These are phyloP conservation scores for Exophiala sideris DNA, from an alignment of 2,329 filamentous ascomycete species.

Conservation along the genomic window DNA sequence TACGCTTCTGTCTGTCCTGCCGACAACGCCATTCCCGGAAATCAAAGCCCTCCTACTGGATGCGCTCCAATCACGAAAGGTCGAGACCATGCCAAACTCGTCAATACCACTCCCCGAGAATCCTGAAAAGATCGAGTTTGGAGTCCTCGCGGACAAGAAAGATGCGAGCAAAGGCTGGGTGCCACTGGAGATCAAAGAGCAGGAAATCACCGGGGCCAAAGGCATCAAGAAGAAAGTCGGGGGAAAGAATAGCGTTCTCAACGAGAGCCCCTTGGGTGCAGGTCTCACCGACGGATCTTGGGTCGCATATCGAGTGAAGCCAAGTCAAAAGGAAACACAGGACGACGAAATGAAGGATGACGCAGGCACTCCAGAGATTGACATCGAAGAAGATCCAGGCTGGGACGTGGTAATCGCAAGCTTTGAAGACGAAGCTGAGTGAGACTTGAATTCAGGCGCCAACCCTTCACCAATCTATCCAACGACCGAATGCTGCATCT, in stretches of 20 bases:
- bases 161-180: constrained; percentile 52
- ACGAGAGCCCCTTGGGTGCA: constrained; percentile 33
- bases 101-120: constrained; percentile 37
- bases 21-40: constrained; percentile 48
- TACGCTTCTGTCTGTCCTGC: constrained; percentile 64
- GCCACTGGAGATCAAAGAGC: constrained; percentile 36
- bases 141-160: constrained; percentile 45
- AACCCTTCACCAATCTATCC: neutral
- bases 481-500: neutral
- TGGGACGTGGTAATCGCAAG: constrained; percentile 32
- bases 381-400: constrained; percentile 28
- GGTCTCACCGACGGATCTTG: constrained; percentile 40
- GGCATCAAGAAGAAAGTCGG: constrained; percentile 28
- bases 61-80: constrained; percentile 48
- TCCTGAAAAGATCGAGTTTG: constrained; percentile 45
- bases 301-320: constrained; percentile 39
- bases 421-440: constrained; percentile 30
- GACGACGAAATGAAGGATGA: constrained; percentile 17
- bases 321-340: constrained; percentile 10
- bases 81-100: constrained; percentile 36
- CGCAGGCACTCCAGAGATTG: constrained; percentile 22
- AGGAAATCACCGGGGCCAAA: constrained; percentile 30
- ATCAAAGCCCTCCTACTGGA: constrained; percentile 59
- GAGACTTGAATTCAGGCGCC: constrained; percentile 2
- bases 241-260: constrained; percentile 33